A percentile compares a stretch with the other conserved stretches of the same genome.
phyloP scores from a whole-genome alignment of 2,329 filamentous ascomycete genomes.

The Aspergillus floridensis region DNA sequence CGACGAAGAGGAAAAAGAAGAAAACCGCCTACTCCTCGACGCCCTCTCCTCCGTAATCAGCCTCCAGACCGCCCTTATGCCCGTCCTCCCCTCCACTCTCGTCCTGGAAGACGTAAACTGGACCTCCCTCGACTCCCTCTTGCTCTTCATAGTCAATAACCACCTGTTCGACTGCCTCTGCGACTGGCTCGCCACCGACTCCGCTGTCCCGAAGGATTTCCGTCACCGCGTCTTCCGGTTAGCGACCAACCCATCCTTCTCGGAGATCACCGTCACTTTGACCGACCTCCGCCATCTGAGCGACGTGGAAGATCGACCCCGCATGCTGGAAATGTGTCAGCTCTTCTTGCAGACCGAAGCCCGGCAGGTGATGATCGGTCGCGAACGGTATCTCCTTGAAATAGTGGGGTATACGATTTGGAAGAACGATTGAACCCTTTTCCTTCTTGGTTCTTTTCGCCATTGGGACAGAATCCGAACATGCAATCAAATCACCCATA shows the following conservation, averaged over 20 bases:
- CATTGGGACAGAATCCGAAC: neutral
- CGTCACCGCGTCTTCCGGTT: conserved; percentile 6
- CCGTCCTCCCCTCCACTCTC: neutral
- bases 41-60: conserved; percentile 9
- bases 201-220: conserved; percentile 10
- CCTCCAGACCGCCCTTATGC: conserved; percentile 5
- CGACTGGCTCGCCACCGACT: conserved; percentile 24
- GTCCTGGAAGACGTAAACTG: conserved; percentile 9
- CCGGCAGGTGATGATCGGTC: conserved; percentile 10
- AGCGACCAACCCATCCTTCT: neutral
- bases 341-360: conserved; percentile 10
- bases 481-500: neutral
- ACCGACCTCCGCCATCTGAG: conserved; percentile 1
- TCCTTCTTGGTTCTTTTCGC: neutral
- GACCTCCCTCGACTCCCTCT: conserved; percentile 19
- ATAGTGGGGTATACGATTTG: conserved; percentile 4
- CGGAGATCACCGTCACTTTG: neutral
- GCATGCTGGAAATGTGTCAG: conserved; percentile 5
- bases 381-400: conserved; percentile 13
- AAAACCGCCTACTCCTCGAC: conserved; percentile 9
- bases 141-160: conserved; percentile 26
- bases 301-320: neutral
- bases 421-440: neutral
- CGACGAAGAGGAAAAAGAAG: conserved; percentile 9
- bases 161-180: conserved; percentile 29